These are phyloP conservation scores for Strobilomyces dryophilus DNA, from an alignment of 768 basidiomycete species.

Conservation along the genomic window DNA sequence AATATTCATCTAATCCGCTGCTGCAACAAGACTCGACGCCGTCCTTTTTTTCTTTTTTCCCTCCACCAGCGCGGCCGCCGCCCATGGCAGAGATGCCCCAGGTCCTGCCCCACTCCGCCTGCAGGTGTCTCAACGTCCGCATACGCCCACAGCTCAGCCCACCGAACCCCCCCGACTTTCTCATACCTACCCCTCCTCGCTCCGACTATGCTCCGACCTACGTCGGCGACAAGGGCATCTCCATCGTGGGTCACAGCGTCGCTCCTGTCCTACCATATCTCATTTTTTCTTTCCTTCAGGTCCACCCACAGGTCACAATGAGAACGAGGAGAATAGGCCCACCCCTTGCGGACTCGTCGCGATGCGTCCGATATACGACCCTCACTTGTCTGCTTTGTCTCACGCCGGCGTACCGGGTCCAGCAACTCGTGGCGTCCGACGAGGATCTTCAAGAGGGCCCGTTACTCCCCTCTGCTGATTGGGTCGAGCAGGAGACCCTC, in stretches of 20 bases:
- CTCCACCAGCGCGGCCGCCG: constrained; percentile 13
- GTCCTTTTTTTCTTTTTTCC: constrained; percentile 14
- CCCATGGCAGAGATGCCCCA: constrained; percentile 23
- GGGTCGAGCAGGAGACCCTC: constrained; percentile 71
- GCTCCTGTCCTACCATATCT: background rate
- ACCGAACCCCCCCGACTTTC: constrained; percentile 34
- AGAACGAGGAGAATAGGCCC: constrained; percentile 50
- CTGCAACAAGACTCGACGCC: constrained; percentile 21
- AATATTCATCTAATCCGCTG: constrained; percentile 32
- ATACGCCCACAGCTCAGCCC: constrained; percentile 37
- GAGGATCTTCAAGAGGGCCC: constrained; percentile 60
- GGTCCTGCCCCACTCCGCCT: constrained; percentile 41
- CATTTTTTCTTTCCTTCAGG: constrained; percentile 35
- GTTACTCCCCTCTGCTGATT: constrained; percentile 67
- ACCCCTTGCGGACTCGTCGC: constrained; percentile 41
- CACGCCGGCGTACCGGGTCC: constrained; percentile 62
- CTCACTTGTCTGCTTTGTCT: constrained; percentile 70
- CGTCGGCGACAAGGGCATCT: constrained; percentile 65
- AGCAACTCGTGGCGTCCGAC: constrained; percentile 53
- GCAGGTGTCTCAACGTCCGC: constrained; percentile 70
- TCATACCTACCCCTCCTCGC: constrained; percentile 24
- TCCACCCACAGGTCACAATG: constrained; percentile 66
- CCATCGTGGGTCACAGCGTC: constrained; percentile 46
- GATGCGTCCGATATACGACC: constrained; percentile 56
- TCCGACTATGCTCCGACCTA: constrained; percentile 50